These are phyloP conservation scores for Scedosporium dehoogii DNA, from an alignment of 2,329 filamentous ascomycete genomes.

Conservation along the genomic window DNA sequence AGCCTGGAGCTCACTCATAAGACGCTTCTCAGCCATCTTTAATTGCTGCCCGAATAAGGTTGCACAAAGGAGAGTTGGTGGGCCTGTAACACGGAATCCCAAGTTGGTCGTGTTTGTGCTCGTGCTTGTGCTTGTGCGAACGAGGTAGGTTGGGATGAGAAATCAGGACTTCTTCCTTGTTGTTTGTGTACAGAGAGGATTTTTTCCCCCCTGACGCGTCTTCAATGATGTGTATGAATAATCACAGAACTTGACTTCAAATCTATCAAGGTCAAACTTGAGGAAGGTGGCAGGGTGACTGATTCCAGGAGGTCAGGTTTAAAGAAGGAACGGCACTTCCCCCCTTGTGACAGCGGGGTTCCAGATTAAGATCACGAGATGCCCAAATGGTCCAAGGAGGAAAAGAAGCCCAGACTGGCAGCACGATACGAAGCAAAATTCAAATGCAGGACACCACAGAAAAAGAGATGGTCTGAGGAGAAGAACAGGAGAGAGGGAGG, in stretches of 20 bases:
- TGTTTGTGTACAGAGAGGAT: too few species aligned
- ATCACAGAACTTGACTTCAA: too few species aligned
- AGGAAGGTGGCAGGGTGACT: not conserved
- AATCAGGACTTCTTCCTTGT: too few species aligned
- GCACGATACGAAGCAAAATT: too few species aligned
- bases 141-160: too few species aligned
- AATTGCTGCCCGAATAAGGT: not conserved
- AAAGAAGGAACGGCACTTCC: not conserved
- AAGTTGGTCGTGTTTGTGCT: too few species aligned
- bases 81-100: not conserved
- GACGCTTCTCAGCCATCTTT: constrained; percentile 54
- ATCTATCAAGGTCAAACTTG: not conserved
- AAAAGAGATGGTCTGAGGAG: not conserved
- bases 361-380: constrained; percentile 1
- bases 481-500: not conserved
- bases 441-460: too few species aligned
- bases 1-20: constrained; percentile 80
- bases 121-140: too few species aligned
- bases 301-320: not conserved
- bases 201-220: too few species aligned
- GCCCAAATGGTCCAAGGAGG: not conserved
- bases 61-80: not conserved
- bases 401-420: not conserved
- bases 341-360: constrained; percentile 1
- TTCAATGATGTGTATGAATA: too few species aligned